Evolutionary conservation across 176 grass and related monocot genomes (phyloP).

Genomic region (Aegilops longissima): DNA sequence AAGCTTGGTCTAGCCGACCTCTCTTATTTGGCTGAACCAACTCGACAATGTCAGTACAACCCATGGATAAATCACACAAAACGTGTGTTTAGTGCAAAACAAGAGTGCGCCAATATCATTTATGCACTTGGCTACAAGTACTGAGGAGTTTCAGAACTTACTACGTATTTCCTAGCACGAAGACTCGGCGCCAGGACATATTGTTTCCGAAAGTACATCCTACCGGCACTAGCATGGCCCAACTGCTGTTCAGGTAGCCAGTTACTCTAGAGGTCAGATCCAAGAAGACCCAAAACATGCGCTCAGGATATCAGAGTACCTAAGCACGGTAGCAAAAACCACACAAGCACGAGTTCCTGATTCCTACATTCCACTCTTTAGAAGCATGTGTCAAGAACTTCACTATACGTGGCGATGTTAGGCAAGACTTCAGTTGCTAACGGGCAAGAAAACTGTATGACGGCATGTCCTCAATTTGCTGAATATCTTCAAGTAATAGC

Average conservation of each 20-base stretch:
- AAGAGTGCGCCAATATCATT: not conserved
- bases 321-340: conserved; percentile 16
- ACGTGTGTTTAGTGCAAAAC: not conserved
- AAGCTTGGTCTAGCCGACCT: no score
- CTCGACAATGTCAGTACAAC: not conserved
- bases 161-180: not conserved
- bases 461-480: conserved; percentile 78
- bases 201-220: not conserved
- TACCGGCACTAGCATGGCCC: not conserved
- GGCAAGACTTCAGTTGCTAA: conserved; percentile 36
- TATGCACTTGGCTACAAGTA: not conserved
- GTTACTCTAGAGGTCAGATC: not conserved
- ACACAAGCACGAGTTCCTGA: not conserved
- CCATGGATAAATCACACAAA: not conserved
- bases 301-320: not conserved
- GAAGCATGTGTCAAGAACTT: conserved; percentile 7
- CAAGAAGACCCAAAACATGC: not conserved
- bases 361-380: conserved; percentile 7
- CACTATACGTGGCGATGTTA: conserved; percentile 23
- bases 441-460: conserved; percentile 67
- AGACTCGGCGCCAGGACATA: not conserved
- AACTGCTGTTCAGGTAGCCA: not conserved
- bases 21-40: not conserved
- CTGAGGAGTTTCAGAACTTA: not conserved
- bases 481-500: conserved; percentile 77